A percentile compares a stretch with the other conserved stretches of the same genome.
phyloP scores from a whole-genome alignment of 352 stramenopile species.

The Globisporangium nagaii region DNA sequence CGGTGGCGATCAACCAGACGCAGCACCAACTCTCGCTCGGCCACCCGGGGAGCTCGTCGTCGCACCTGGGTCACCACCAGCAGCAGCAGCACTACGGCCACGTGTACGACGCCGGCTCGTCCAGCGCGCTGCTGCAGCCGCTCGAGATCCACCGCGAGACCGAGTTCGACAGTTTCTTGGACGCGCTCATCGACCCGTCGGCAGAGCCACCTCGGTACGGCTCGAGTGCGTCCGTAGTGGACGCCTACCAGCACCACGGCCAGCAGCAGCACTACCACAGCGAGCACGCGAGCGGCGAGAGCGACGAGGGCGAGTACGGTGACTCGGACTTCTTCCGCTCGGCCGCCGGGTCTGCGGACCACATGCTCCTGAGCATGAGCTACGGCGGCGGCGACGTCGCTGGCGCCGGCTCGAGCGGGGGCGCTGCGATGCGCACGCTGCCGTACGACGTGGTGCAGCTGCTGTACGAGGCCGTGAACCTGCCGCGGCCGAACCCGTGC shows the following conservation, averaged over 20 bases:
- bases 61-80: slow-evolving; percentile 5
- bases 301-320: slow-evolving; percentile 12
- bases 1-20: slow-evolving; percentile 16
- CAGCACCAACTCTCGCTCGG: slow-evolving; percentile 1
- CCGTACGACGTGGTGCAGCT: slow-evolving; percentile 48
- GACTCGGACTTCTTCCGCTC: slow-evolving; percentile 10
- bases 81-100: slow-evolving; percentile 7
- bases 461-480: slow-evolving; percentile 69
- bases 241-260: slow-evolving; percentile 9
- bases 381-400: slow-evolving; percentile 11
- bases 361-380: slow-evolving; percentile 18
- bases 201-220: slow-evolving; percentile 4
- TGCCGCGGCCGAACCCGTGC: slow-evolving; percentile 65
- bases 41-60: neutral
- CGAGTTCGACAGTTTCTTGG: slow-evolving; percentile 55
- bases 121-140: slow-evolving; percentile 40
- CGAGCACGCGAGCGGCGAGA: slow-evolving; percentile 8
- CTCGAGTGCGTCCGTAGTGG: neutral
- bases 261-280: slow-evolving; percentile 1
- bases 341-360: slow-evolving; percentile 12
- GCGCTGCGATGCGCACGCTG: slow-evolving; percentile 32
- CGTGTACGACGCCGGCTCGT: slow-evolving; percentile 25
- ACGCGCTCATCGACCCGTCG: slow-evolving; percentile 42
- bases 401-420: slow-evolving; percentile 12
- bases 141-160: slow-evolving; percentile 50